These are phyloP conservation scores for Megacollybia marginata DNA, from an alignment of 768 basidiomycete species.

Conservation along the genomic window DNA sequence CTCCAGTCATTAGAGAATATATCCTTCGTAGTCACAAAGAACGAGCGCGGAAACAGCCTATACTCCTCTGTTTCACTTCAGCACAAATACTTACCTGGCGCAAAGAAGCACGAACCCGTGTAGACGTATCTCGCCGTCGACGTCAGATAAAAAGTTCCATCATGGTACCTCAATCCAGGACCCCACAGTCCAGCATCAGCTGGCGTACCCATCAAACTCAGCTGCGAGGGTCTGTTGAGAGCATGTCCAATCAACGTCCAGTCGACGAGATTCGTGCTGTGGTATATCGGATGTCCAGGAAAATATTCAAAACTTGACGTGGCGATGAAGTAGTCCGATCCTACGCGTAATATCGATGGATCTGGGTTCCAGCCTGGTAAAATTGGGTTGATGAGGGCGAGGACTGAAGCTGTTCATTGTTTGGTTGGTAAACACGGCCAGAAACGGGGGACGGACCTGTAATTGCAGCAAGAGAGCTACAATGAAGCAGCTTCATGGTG, in stretches of 20 bases:
- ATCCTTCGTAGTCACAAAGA: constrained; percentile 29
- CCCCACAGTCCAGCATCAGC: constrained; percentile 33
- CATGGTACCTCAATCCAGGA: constrained; percentile 27
- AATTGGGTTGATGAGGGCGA: constrained; percentile 25
- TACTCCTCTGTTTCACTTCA: constrained; percentile 21
- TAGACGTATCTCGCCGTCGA: constrained; percentile 32
- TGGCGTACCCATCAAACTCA: constrained; percentile 28
- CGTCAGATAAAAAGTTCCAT: constrained; percentile 26
- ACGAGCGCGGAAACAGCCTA: constrained; percentile 30
- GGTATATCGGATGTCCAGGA: constrained; percentile 35
- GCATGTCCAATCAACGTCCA: constrained; percentile 33
- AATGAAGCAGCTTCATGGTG: no score
- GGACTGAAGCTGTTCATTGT: background rate
- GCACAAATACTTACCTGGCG: background rate
- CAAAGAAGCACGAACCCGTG: constrained; percentile 18
- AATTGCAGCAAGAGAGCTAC: no score
- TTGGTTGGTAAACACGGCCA: no score
- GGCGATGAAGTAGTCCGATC: constrained; percentile 29
- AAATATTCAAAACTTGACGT: constrained; percentile 34
- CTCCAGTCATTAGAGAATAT: constrained; percentile 33
- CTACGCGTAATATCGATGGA: constrained; percentile 31
- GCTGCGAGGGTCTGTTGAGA: constrained; percentile 26
- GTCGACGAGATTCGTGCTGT: constrained; percentile 26
- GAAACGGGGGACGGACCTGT: no score
- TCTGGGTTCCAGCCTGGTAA: constrained; percentile 35